Conservation (phyloP, 2,329 filamentous ascomycete genomes). For the Trichoderma sp. region DNA sequence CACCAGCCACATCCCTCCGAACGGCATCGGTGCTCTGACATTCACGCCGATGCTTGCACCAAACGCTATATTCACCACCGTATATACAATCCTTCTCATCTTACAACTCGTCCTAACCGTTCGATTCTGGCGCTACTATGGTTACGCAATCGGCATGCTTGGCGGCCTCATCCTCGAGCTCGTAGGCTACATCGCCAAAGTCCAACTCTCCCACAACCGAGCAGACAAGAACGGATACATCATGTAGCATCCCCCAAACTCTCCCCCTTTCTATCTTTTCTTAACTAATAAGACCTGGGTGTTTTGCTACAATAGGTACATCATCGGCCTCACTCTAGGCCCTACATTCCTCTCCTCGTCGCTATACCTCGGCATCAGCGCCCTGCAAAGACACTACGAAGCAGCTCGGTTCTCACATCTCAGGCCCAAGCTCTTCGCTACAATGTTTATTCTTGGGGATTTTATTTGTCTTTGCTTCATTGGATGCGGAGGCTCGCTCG, state of each 20-base stretch:
- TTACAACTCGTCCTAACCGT: neutral
- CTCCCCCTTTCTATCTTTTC: neutral
- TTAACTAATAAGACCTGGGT: neutral
- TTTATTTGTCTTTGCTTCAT: constrained; percentile 2
- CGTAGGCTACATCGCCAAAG: neutral
- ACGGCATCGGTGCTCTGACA: neutral
- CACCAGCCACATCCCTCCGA: neutral
- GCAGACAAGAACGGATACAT: constrained; percentile 14
- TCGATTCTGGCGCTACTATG: constrained; percentile 5
- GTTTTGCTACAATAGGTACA: neutral
- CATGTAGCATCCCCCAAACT: neutral
- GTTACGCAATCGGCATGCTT: constrained; percentile 1
- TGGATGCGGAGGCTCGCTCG: neutral
- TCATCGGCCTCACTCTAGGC: constrained; percentile 12
- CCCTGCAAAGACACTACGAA: neutral
- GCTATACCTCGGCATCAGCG: neutral
- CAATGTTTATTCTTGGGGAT: neutral
- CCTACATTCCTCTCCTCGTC: constrained; percentile 9
- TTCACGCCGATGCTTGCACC: constrained; percentile 1
- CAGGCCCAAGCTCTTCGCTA: neutral
- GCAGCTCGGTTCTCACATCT: neutral
- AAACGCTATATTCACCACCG: neutral
- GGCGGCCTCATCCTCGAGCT: constrained; percentile 1
- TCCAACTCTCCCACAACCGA: constrained; percentile 6
- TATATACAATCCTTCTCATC: neutral